phyloP scores from a whole-genome alignment of 306 rosid genomes.

The Pueraria montana region DNA sequence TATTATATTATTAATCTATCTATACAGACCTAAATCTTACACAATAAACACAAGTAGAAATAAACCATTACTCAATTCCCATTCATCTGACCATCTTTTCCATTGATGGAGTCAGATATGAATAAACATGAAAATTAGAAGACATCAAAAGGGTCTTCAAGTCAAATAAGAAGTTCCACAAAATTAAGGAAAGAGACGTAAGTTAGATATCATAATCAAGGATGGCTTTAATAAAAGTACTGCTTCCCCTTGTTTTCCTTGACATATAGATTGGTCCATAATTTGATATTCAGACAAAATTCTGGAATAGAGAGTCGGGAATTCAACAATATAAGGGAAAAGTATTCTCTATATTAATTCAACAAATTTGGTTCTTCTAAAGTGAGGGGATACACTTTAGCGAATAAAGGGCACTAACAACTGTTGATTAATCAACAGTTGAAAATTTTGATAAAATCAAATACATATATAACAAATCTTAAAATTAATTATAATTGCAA shows the following conservation, averaged over 20 bases:
- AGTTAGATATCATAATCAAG: slow-evolving; percentile 37
- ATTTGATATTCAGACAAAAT: slow-evolving; percentile 15
- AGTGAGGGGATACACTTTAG: neutral
- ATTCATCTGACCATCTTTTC: slow-evolving; percentile 29
- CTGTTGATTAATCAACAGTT: neutral
- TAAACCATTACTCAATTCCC: neutral
- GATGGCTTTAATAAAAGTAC: slow-evolving; percentile 4
- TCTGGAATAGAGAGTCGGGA: neutral
- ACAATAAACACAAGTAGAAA: neutral
- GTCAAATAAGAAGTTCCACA: slow-evolving; percentile 4
- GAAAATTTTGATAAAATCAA: neutral
- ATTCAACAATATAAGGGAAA: slow-evolving; percentile 6
- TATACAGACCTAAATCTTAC: neutral
- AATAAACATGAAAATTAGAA: slow-evolving; percentile 15
- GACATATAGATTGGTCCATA: slow-evolving; percentile 25
- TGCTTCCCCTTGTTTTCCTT: slow-evolving; percentile 27
- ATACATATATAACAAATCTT: neutral
- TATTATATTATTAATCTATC: neutral
- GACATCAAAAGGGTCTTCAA: slow-evolving; percentile 1
- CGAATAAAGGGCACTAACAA: neutral
- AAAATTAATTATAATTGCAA: too few species aligned
- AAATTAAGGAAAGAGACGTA: neutral
- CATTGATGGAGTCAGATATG: neutral
- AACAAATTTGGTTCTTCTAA: neutral
- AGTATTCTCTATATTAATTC: neutral